phyloP scores from a whole-genome alignment of 441 rosid species.

The Eutrema salsugineum region DNA sequence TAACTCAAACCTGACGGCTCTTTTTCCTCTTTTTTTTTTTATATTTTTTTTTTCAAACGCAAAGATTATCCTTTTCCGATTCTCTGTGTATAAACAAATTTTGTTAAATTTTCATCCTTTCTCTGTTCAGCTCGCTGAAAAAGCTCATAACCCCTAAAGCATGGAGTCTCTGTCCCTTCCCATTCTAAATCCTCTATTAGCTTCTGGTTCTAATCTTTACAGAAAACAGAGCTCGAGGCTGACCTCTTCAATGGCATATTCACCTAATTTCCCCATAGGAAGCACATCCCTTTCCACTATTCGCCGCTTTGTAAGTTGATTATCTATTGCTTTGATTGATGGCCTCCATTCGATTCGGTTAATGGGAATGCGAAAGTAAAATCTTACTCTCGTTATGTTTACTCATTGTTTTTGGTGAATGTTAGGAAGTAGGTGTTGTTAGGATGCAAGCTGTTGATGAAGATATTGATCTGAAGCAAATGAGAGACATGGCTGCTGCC shows the following conservation, averaged over 20 bases:
- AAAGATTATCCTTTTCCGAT: neutral
- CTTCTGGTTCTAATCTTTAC: constrained; percentile 26
- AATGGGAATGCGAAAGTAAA: neutral
- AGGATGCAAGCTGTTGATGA: constrained; percentile 64
- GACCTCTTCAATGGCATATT: constrained; percentile 22
- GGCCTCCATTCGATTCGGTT: neutral
- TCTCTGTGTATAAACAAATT: neutral
- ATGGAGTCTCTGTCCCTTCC: constrained; percentile 68
- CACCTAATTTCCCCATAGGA: constrained; percentile 26
- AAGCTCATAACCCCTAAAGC: neutral
- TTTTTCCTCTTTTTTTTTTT: neutral
- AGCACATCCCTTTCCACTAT: constrained; percentile 10
- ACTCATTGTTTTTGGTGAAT: constrained; percentile 6
- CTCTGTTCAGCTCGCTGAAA: neutral
- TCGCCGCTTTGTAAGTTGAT: constrained; percentile 41
- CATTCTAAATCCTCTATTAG: constrained; percentile 33
- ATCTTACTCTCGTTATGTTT: neutral
- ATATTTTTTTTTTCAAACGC: neutral
- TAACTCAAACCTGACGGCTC: neutral
- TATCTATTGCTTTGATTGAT: neutral
- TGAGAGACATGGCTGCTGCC: constrained; percentile 92
- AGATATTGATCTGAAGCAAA: constrained; percentile 80
- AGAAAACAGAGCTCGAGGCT: constrained; percentile 28
- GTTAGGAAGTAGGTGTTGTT: constrained; percentile 40
- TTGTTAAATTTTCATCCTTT: neutral